Conservation (phyloP, 176 grass and related monocot species). For the Aegilops longissima region DNA sequence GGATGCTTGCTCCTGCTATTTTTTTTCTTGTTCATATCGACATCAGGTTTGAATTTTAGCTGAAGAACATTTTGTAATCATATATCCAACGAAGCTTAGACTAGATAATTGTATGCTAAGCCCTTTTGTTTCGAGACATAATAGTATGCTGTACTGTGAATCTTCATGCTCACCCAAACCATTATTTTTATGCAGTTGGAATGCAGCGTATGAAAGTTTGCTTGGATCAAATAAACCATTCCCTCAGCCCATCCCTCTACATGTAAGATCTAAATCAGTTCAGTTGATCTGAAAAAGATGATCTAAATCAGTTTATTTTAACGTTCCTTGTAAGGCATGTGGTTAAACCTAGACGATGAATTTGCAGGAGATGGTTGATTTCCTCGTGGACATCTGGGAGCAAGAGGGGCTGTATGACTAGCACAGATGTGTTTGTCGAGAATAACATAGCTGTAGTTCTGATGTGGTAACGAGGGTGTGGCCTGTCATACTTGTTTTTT, state of each 20-base stretch:
- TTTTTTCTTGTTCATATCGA: neutral
- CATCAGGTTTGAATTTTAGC: neutral
- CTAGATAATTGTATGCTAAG: neutral
- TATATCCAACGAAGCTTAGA: neutral
- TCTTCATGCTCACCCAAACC: slow-evolving; percentile 20
- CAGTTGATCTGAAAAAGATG: neutral
- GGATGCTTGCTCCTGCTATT: neutral
- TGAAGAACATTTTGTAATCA: neutral
- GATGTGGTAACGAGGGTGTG: slow-evolving; percentile 19
- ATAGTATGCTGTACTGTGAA: neutral
- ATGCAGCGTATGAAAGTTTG: slow-evolving; percentile 51
- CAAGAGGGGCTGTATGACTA: slow-evolving; percentile 54
- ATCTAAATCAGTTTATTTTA: neutral
- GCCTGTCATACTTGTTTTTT: slow-evolving; percentile 48
- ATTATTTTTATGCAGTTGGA: slow-evolving; percentile 45
- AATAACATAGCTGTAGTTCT: slow-evolving; percentile 53
- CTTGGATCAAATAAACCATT: slow-evolving; percentile 58
- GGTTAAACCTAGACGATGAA: slow-evolving; percentile 6
- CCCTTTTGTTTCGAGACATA: neutral
- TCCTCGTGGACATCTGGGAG: slow-evolving; percentile 62
- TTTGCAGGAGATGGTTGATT: slow-evolving; percentile 62
- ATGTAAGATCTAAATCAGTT: slow-evolving; percentile 39
- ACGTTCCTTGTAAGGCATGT: neutral
- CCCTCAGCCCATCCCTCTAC: slow-evolving; percentile 48
- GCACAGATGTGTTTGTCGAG: neutral